A percentile compares a stretch with the other conserved stretches of the same genome.
Conservation (phyloP, 345 rosid species). For the Populus ilicifolia region DNA sequence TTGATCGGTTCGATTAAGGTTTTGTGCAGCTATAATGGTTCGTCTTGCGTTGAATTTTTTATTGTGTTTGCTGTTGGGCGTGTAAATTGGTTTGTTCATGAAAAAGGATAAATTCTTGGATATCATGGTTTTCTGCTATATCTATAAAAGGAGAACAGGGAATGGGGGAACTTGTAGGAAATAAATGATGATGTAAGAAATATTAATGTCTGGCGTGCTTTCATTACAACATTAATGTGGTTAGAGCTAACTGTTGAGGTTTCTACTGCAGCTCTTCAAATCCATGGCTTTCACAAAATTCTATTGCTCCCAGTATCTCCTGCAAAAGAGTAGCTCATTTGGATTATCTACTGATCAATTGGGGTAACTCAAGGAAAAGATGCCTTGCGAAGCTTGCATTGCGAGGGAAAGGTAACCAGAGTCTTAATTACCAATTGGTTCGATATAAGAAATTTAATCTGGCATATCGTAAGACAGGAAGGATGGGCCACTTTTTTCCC, state of each 20-base stretch:
- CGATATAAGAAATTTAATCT: constrained; percentile 31
- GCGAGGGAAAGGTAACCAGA: constrained; percentile 25
- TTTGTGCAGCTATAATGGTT: neutral
- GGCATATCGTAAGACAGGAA: constrained; percentile 35
- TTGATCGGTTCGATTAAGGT: neutral
- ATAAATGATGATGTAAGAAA: neutral
- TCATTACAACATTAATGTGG: neutral
- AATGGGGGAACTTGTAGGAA: neutral
- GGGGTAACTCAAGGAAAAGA: constrained; percentile 45
- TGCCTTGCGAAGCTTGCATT: constrained; percentile 33
- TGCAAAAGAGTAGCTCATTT: constrained; percentile 37
- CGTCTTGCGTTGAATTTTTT: neutral
- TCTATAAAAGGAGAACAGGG: neutral
- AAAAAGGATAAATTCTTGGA: neutral
- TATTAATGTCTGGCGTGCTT: neutral
- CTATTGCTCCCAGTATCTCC: constrained; percentile 32
- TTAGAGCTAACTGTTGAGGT: constrained; percentile 11
- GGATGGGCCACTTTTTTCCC: constrained; percentile 28
- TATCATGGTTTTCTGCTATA: neutral
- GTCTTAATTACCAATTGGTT: constrained; percentile 13
- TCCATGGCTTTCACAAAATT: constrained; percentile 42
- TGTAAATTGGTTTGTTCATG: neutral
- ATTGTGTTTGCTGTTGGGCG: neutral
- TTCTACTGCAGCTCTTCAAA: constrained; percentile 50
- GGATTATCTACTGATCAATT: constrained; percentile 40